Evolutionary conservation across 768 basidiomycete species (phyloP).

Genomic region (Tricholoma bakamatsutake): DNA sequence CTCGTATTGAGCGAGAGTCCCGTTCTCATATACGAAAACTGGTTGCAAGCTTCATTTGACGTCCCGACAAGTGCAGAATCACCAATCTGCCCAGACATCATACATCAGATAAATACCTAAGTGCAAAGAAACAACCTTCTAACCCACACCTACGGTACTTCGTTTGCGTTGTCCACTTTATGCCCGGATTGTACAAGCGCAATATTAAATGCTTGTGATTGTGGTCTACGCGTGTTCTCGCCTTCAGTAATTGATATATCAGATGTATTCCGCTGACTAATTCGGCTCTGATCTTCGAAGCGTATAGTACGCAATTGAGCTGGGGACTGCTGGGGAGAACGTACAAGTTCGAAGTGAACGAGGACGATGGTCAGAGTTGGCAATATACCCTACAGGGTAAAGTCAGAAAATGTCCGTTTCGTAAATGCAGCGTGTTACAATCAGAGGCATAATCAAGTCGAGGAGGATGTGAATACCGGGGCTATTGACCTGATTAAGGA

Average conservation of each 20-base stretch:
- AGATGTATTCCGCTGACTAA: background rate
- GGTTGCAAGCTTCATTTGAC: too few relatives aligned
- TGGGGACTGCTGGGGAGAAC: background rate
- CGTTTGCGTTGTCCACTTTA: too few relatives aligned
- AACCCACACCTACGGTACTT: too few relatives aligned
- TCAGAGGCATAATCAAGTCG: slow-evolving; percentile 11
- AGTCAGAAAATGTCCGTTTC: background rate
- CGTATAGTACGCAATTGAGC: too few relatives aligned
- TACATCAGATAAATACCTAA: too few relatives aligned
- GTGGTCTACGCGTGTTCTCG: background rate
- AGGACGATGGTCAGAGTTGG: slow-evolving; percentile 14
- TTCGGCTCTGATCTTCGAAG: background rate
- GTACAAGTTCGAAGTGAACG: slow-evolving; percentile 7
- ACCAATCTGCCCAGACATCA: background rate
- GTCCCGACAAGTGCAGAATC: background rate
- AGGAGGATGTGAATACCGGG: slow-evolving; percentile 11
- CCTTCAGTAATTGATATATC: background rate
- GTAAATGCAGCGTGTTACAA: background rate
- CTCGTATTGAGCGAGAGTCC: too few relatives aligned
- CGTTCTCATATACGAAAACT: too few relatives aligned
- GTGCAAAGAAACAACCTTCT: too few relatives aligned
- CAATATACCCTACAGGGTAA: slow-evolving; percentile 10
- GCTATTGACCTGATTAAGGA: slow-evolving; percentile 8
- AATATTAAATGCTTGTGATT: background rate
- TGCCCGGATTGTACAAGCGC: background rate